Evolutionary conservation across 768 basidiomycete species (phyloP).

Genomic region (Termitomyces sp.): DNA sequence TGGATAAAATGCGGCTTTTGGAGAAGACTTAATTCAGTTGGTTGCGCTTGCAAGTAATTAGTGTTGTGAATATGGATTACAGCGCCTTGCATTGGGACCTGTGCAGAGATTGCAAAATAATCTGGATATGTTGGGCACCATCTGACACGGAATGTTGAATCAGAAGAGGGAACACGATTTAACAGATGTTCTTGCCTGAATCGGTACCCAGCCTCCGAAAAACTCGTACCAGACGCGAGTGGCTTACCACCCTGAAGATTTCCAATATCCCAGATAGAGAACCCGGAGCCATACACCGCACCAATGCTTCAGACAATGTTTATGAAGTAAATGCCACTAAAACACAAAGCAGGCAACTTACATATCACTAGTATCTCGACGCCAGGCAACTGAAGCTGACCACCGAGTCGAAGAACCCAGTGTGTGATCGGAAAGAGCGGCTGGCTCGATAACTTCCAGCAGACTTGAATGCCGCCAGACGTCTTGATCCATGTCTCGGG

Average conservation of each 20-base stretch:
- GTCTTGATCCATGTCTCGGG: constrained; percentile 43
- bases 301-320: constrained; percentile 50
- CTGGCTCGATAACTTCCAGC: constrained; percentile 69
- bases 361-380: constrained; percentile 66
- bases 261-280: constrained; percentile 73
- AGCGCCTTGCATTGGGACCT: constrained; percentile 55
- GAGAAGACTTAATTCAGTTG: constrained; percentile 51
- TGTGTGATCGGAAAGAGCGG: constrained; percentile 47
- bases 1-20: constrained; percentile 59
- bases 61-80: constrained; percentile 65
- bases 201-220: constrained; percentile 57
- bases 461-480: constrained; percentile 59
- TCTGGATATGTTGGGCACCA: constrained; percentile 77
- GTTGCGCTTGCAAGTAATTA: constrained; percentile 57
- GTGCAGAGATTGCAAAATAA: constrained; percentile 71
- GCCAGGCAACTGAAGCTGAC: constrained; percentile 66
- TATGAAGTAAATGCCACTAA: neutral
- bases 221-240: constrained; percentile 50
- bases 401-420: constrained; percentile 39
- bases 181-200: constrained; percentile 48
- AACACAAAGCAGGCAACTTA: constrained; percentile 25
- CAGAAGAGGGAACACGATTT: neutral
- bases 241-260: constrained; percentile 73
- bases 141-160: constrained; percentile 26
- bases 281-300: constrained; percentile 65